A percentile compares a stretch with the other conserved stretches of the same genome.
These are phyloP conservation scores for Candida sanyaensis DNA, from an alignment of 1,139 yeast species.

Conservation along the genomic window DNA sequence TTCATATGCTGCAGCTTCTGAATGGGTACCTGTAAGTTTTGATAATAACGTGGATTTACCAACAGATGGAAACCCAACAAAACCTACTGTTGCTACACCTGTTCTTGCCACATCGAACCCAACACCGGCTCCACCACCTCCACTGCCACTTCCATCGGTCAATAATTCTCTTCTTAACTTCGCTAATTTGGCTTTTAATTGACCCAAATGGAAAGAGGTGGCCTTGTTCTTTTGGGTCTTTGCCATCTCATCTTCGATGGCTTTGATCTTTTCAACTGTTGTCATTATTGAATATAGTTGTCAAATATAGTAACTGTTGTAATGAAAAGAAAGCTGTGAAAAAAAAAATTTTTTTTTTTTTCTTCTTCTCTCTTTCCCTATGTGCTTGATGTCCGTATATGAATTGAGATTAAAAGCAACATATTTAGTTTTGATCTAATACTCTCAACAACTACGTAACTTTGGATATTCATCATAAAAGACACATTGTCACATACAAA, in stretches of 20 bases:
- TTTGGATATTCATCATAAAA: too few species aligned
- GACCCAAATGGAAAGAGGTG: constrained; percentile 95
- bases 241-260: constrained; percentile 96
- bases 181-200: constrained; percentile 93
- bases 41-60: constrained; percentile 89
- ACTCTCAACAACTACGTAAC: too few species aligned
- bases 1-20: constrained; percentile 97
- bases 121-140: constrained; percentile 79
- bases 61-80: constrained; percentile 98
- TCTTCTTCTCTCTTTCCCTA: neutral
- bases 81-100: constrained; percentile 96
- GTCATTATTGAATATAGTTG: constrained; percentile 46
- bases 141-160: constrained; percentile 65
- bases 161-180: constrained; percentile 89
- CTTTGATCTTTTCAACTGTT: constrained; percentile 85
- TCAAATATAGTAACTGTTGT: neutral
- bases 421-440: too few species aligned
- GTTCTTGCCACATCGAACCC: constrained; percentile 98
- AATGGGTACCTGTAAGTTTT: constrained; percentile 90
- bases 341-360: constrained; percentile 4
- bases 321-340: neutral
- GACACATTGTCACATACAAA: too few species aligned
- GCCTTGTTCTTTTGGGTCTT: constrained; percentile 94
- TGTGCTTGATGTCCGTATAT: too few species aligned
- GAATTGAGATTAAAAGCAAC: too few species aligned